These are phyloP conservation scores for Lipomyces starkeyi DNA, from an alignment of 805 yeast species.

Conservation along the genomic window DNA sequence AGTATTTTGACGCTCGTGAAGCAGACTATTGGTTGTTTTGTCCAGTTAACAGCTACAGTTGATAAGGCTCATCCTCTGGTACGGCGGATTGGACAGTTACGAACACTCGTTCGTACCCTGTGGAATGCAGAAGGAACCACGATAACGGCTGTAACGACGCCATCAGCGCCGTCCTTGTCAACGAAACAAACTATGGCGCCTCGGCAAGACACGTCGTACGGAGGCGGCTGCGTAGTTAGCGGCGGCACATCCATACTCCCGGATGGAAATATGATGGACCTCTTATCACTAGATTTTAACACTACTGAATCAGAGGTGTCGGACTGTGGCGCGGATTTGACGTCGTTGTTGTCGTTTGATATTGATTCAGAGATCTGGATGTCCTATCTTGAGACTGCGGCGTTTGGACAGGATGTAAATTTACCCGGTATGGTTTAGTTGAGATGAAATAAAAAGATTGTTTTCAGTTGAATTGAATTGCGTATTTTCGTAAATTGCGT, in stretches of 20 bases:
- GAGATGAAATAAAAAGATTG: too few relatives aligned
- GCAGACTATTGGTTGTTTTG: constrained; percentile 23
- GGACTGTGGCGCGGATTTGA: constrained; percentile 25
- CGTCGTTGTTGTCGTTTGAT: constrained; percentile 32
- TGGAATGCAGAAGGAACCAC: constrained; percentile 29
- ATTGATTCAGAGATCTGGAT: constrained; percentile 30
- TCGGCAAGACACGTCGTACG: not conserved
- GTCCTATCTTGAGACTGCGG: constrained; percentile 2
- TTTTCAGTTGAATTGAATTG: too few relatives aligned
- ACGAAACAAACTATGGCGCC: not conserved
- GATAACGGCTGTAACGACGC: not conserved
- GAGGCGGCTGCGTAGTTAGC: not conserved
- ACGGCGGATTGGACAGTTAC: constrained; percentile 28
- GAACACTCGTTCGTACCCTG: constrained; percentile 28
- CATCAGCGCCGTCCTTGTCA: not conserved
- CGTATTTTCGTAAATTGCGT: too few relatives aligned
- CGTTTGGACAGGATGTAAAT: not conserved
- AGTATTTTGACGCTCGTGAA: constrained; percentile 21
- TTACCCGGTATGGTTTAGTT: not conserved
- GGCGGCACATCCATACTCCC: not conserved
- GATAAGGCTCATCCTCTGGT: constrained; percentile 31
- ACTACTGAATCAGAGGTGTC: constrained; percentile 13
- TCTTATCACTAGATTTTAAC: constrained; percentile 6
- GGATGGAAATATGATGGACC: constrained; percentile 2
- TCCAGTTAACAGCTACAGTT: constrained; percentile 17